These are phyloP conservation scores for Trypanosoma melophagium DNA, from an alignment of 208 protist genomes.

Conservation along the genomic window DNA sequence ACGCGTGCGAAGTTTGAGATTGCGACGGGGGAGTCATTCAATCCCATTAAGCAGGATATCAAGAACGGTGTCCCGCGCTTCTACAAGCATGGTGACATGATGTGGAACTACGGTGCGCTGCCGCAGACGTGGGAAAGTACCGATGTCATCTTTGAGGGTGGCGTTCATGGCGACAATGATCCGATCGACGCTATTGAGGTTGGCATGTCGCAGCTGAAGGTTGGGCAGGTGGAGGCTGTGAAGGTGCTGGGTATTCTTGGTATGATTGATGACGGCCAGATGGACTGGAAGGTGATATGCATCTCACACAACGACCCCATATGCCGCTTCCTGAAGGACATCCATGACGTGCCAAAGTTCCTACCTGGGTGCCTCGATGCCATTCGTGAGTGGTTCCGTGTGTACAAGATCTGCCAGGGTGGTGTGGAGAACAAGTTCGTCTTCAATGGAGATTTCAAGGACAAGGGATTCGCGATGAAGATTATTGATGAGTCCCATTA, in stretches of 20 bases:
- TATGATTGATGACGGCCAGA: slow-evolving; percentile 94
- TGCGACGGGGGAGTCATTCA: slow-evolving; percentile 91
- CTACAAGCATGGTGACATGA: slow-evolving; percentile 96
- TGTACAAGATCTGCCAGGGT: slow-evolving; percentile 93
- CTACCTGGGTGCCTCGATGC: slow-evolving; percentile 88
- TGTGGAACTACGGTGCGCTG: slow-evolving; percentile 96
- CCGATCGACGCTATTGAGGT: slow-evolving; percentile 93
- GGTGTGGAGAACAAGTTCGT: slow-evolving; percentile 92
- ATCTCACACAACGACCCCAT: slow-evolving; percentile 91
- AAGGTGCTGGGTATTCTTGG: slow-evolving; percentile 91
- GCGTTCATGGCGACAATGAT: slow-evolving; percentile 89
- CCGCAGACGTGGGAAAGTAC: slow-evolving; percentile 97
- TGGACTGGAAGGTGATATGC: slow-evolving; percentile 95
- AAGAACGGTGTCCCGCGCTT: slow-evolving; percentile 95
- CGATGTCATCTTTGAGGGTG: slow-evolving; percentile 79
- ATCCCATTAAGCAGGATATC: slow-evolving; percentile 96
- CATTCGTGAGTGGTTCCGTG: slow-evolving; percentile 88
- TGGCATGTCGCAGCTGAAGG: slow-evolving; percentile 77
- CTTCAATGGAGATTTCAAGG: slow-evolving; percentile 88
- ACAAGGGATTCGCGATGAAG: slow-evolving; percentile 84
- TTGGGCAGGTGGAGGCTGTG: slow-evolving; percentile 83
- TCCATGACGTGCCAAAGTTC: slow-evolving; percentile 86
- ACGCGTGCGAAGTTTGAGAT: slow-evolving; percentile 96
- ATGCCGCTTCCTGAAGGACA: slow-evolving; percentile 88
- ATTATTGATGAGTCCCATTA: slow-evolving; percentile 90